Evolutionary conservation across 371 early-diverging fungal species (phyloP), one percentile per base, ranked within the genome.

Genomic region (Saksenaea oblongispora): DNA sequence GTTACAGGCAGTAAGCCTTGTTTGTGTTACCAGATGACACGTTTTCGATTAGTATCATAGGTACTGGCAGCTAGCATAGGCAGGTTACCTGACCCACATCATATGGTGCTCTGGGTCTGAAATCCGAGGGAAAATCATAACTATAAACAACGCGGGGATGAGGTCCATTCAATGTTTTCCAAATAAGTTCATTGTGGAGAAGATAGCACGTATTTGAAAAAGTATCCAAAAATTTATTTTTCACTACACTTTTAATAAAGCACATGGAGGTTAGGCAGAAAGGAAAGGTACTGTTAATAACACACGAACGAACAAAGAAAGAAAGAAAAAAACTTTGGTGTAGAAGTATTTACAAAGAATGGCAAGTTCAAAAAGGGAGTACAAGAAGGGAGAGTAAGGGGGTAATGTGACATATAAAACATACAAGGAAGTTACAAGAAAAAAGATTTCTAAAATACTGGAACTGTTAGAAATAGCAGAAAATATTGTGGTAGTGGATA

Each of bases 371-470:
- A 47, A n/a, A 47, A 47, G 22, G 51, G 51, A 47, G 22, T 47
- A 47, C 51, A 47, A 47, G 51, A 47, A 47, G 51, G 51, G 51
- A 47, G 22, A 47, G 51, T 47, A 47, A 47, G 51, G 51, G 51
- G 51, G 24, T 47, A 47, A 24, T 47, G 51, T 47, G 51, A 47
- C 51, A 47, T 47, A 47, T 47, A 47, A 47, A 47, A 47, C 51
- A 47, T 47, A 47, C 51, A 47, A 47, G 31, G 31, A 31, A 31
- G 24, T 17, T 47, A 22, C 17, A 17, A 47, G 22, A 22, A 10
- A 47, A n/a, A n/a, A n/a, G n/a, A 47, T 47, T 47, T 47, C 51
- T 47, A 47, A 47, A 47, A 47, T 47, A 47, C 51, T 47, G 51
- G 51, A 47, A 47, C 51, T 47, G 51, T 47, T 22, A 41, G 18